Conservation (phyloP, 2,329 filamentous ascomycete genomes). For the Fusarium camptoceras region DNA sequence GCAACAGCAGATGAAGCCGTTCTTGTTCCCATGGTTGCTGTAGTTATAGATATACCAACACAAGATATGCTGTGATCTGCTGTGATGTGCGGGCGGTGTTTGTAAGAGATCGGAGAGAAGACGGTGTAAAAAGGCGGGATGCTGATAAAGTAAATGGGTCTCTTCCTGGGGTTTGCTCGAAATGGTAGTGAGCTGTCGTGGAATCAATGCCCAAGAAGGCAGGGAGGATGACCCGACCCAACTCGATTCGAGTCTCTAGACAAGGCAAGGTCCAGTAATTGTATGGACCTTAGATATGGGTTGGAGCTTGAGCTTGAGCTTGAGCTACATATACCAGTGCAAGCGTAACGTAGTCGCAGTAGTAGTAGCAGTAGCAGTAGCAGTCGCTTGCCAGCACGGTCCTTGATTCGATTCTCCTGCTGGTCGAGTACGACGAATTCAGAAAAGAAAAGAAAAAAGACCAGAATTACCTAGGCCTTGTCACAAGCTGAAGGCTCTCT, state of each 20-base stretch:
- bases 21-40: conserved; percentile 41
- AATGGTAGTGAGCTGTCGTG: conserved; percentile 34
- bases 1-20: conserved; percentile 40
- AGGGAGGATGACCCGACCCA: conserved; percentile 16
- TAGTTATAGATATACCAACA: neutral
- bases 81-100: conserved; percentile 13
- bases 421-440: conserved; percentile 10
- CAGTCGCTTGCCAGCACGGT: conserved; percentile 6
- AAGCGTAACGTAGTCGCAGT: conserved; percentile 22
- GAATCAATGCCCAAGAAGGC: conserved; percentile 26
- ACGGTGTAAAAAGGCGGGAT: conserved; percentile 32
- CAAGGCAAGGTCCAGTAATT: conserved; percentile 6
- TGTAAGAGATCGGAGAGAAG: conserved; percentile 20
- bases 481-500: conserved; percentile 12
- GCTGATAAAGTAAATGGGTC: conserved; percentile 27
- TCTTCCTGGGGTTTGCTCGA: conserved; percentile 32
- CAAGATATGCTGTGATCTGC: neutral
- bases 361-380: conserved; percentile 10
- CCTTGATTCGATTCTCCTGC: conserved; percentile 15
- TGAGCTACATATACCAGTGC: conserved; percentile 22
- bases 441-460: conserved; percentile 19
- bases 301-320: neutral
- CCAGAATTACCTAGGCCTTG: conserved; percentile 15
- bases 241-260: neutral
- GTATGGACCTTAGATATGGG: conserved; percentile 4